These are phyloP conservation scores for Trichophyton simii DNA, from an alignment of 2,329 filamentous ascomycete genomes.

Conservation along the genomic window DNA sequence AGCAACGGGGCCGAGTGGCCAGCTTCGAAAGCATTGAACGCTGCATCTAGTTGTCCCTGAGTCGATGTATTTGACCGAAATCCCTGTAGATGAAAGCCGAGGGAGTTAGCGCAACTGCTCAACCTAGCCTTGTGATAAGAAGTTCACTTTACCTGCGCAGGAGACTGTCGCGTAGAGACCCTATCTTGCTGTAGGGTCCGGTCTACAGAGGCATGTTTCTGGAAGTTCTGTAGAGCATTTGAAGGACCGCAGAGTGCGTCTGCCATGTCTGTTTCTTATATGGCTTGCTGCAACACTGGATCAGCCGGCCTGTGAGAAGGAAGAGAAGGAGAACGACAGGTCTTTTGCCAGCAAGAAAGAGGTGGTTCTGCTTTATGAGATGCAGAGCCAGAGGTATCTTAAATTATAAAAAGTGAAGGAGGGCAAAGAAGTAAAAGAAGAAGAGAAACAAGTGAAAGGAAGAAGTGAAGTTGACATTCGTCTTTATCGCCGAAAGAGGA, in stretches of 20 bases:
- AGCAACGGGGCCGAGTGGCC: constrained; percentile 22
- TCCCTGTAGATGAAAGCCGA: constrained; percentile 31
- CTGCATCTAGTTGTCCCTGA: constrained; percentile 47
- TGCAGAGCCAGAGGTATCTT: background rate
- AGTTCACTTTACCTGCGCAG: constrained; percentile 40
- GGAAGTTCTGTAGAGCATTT: constrained; percentile 60
- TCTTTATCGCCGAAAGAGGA: background rate
- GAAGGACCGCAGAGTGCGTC: constrained; percentile 62
- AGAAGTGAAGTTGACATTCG: background rate
- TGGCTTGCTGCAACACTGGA: background rate
- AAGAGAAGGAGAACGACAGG: background rate
- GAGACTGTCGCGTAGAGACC: constrained; percentile 41
- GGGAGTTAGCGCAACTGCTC: background rate
- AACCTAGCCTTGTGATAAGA: background rate
- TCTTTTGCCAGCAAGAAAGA: background rate
- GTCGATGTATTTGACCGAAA: constrained; percentile 49
- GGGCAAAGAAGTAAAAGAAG: background rate
- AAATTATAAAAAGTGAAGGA: background rate
- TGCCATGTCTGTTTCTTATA: constrained; percentile 40
- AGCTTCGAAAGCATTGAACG: constrained; percentile 57
- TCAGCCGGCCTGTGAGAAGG: background rate
- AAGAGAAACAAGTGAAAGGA: background rate
- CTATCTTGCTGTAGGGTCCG: constrained; percentile 63
- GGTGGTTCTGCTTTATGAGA: background rate
- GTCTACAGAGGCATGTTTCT: constrained; percentile 56